These are phyloP conservation scores for Yarrowia phangngaensis DNA, from an alignment of 805 yeast species.

Conservation along the genomic window DNA sequence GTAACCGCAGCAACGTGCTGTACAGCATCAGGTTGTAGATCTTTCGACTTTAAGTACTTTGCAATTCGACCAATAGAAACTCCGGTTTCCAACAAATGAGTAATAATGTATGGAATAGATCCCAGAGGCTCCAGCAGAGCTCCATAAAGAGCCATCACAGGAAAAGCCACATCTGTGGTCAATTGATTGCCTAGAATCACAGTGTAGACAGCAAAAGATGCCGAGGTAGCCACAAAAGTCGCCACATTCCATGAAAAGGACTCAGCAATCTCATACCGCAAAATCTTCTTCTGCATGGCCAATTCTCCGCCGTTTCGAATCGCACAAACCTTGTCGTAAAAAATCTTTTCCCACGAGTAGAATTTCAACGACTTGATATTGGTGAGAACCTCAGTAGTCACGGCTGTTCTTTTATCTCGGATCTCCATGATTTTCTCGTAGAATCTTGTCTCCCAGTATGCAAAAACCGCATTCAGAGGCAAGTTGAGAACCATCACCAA, in stretches of 20 bases:
- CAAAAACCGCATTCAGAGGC: constrained; percentile 70
- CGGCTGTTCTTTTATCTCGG: constrained; percentile 87
- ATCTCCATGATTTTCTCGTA: constrained; percentile 71
- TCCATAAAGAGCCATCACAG: constrained; percentile 52
- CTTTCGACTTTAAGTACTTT: constrained; percentile 45
- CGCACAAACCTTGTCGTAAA: constrained; percentile 62
- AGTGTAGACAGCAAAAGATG: constrained; percentile 81
- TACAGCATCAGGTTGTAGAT: constrained; percentile 45
- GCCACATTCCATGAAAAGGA: constrained; percentile 78
- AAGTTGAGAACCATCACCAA: constrained; percentile 68
- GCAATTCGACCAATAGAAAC: constrained; percentile 48
- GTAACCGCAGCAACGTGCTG: constrained; percentile 30
- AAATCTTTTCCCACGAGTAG: constrained; percentile 94
- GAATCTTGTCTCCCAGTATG: constrained; percentile 45
- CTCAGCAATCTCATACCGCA: constrained; percentile 56
- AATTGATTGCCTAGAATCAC: constrained; percentile 59
- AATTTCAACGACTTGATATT: constrained; percentile 87
- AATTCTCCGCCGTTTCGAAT: constrained; percentile 89
- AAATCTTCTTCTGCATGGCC: constrained; percentile 67
- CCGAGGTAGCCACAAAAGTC: constrained; percentile 84
- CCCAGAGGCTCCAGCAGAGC: constrained; percentile 50
- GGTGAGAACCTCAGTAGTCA: constrained; percentile 79
- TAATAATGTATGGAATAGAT: constrained; percentile 49
- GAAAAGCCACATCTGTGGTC: constrained; percentile 82
- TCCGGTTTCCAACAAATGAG: constrained; percentile 36